Base-by-base conservation (phyloP, 305 asterid species). In the Fraxinus floribunda region DNA sequence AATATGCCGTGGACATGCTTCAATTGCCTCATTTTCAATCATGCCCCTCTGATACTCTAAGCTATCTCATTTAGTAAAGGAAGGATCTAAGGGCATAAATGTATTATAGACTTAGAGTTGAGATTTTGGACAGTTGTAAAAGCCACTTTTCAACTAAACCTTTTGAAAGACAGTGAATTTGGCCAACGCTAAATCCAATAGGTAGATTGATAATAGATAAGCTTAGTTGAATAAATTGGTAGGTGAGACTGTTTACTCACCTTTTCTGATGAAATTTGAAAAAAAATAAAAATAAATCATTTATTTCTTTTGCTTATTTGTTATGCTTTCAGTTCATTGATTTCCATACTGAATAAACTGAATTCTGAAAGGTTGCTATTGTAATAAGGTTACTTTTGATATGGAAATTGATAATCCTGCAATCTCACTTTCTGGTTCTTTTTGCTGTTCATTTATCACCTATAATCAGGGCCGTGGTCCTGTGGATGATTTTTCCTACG, bases 401-500 rank as follows among this genome's bases (percentile, higher is more conserved):
- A 55, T 55, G 9, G 24, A n/a, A n/a, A 55, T 22, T 62, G 44
- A 79, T 77, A 18, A 22, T 71, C 46, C 18, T 32, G 77, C 74
- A 29, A 16, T 76, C 84, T 64, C 79, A 77, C 24, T n/a, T 41
- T 26, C 71, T 77, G 26, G 52, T 57, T 44, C 62, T 62, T 57
- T 60, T 44, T 44, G 39, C 41, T 79, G 22, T 77, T 52, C n/a
- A n/a, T n/a, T n/a, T n/a, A n/a, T n/a, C n/a, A n/a, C n/a, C n/a
- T n/a, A n/a, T 64, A 41, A 80, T 80, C 88, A 95, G 99, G 99
- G 99, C 75, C 99, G 99, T 13, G 98, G 99, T 80, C 99, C 99
- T 6, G 75, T 94, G 77, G 89, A 88, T 16, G 98, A 94, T 76
- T 96, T 94, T 83, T 39, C 85, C 1, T 80, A 57, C 10, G 90